Conservation (phyloP, 129 eudicot species). For the Smallanthus sonchifolius region DNA sequence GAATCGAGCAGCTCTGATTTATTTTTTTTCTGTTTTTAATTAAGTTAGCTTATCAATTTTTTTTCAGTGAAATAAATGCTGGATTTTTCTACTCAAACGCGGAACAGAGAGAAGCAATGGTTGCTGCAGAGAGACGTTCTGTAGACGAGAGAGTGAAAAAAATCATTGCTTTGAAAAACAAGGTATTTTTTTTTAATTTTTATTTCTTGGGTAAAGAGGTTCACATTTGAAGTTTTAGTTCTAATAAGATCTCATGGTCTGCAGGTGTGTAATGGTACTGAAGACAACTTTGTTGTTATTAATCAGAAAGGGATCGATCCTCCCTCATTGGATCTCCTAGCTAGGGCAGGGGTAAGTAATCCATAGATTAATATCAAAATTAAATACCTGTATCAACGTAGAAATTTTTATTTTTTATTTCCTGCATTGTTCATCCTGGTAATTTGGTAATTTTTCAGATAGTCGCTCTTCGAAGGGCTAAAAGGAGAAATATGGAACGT, state of each 20-base stretch:
- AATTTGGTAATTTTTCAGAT: constrained; percentile 42
- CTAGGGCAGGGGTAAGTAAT: constrained; percentile 79
- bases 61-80: constrained; percentile 89
- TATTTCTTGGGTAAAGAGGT: neutral
- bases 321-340: constrained; percentile 85
- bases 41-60: neutral
- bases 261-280: constrained; percentile 73
- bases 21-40: neutral
- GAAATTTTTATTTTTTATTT: neutral
- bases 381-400: neutral
- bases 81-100: constrained; percentile 96
- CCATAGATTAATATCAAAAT: neutral
- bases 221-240: neutral
- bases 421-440: constrained; percentile 7
- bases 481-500: constrained; percentile 90
- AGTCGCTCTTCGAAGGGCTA: constrained; percentile 87
- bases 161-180: constrained; percentile 72
- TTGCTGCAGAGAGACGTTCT: constrained; percentile 86
- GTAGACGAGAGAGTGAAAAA: constrained; percentile 90
- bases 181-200: constrained; percentile 33
- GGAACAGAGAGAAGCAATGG: constrained; percentile 93
- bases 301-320: constrained; percentile 97
- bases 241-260: constrained; percentile 4
- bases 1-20: neutral
- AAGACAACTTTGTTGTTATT: constrained; percentile 79